These are phyloP conservation scores for Aureobasidium pullulans DNA, from an alignment of 2,329 filamentous ascomycete genomes.

Conservation along the genomic window DNA sequence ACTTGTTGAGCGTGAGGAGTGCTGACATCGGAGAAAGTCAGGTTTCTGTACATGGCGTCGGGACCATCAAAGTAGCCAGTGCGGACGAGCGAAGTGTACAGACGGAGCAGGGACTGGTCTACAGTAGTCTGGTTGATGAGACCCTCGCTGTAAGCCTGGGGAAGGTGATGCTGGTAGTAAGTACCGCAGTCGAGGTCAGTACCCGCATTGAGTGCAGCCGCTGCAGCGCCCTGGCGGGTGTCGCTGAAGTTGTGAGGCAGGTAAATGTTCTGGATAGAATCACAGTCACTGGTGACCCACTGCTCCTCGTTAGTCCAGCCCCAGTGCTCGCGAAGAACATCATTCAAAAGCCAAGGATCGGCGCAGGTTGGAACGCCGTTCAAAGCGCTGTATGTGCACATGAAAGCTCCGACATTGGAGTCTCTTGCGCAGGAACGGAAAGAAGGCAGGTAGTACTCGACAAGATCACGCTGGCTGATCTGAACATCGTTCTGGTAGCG, in stretches of 20 bases:
- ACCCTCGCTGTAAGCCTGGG: slow-evolving; percentile 34
- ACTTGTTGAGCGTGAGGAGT: slow-evolving; percentile 47
- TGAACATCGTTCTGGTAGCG: slow-evolving; percentile 48
- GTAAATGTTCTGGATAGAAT: slow-evolving; percentile 53
- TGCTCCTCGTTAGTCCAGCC: slow-evolving; percentile 54
- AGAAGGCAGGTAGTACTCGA: slow-evolving; percentile 60
- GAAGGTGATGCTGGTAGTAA: slow-evolving; percentile 40
- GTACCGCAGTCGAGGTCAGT: slow-evolving; percentile 49
- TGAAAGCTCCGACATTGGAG: slow-evolving; percentile 39
- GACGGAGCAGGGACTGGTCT: slow-evolving; percentile 44
- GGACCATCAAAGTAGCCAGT: slow-evolving; percentile 52
- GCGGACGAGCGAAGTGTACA: slow-evolving; percentile 48
- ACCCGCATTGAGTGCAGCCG: slow-evolving; percentile 43
- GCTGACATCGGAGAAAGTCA: slow-evolving; percentile 51
- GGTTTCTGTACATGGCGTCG: slow-evolving; percentile 40
- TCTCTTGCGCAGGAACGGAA: slow-evolving; percentile 49
- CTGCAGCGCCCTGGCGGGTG: slow-evolving; percentile 40
- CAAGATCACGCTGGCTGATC: slow-evolving; percentile 54
- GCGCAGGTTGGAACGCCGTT: slow-evolving; percentile 61
- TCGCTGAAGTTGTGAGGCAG: slow-evolving; percentile 39
- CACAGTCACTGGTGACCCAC: slow-evolving; percentile 60
- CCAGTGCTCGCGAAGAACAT: slow-evolving; percentile 59
- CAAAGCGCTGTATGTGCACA: slow-evolving; percentile 56
- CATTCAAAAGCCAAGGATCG: slow-evolving; percentile 54
- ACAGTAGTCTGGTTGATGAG: slow-evolving; percentile 40